These are phyloP conservation scores for Cladosporium sp. DNA, from an alignment of 2,329 filamentous ascomycete genomes.

Conservation along the genomic window DNA sequence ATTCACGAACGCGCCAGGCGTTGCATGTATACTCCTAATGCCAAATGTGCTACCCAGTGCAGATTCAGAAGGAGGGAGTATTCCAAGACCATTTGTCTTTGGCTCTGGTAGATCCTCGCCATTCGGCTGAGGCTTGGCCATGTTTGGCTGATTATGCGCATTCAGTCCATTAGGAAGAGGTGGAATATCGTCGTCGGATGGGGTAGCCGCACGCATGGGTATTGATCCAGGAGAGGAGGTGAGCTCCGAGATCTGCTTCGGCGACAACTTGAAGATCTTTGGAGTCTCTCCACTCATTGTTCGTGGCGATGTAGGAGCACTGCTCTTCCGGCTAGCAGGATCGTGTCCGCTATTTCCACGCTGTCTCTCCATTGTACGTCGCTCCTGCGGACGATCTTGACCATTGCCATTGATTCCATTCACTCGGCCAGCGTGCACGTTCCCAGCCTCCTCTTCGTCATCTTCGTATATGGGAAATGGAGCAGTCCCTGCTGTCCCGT, in stretches of 20 bases:
- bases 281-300: conserved; percentile 13
- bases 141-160: not conserved
- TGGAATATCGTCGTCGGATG: conserved; percentile 32
- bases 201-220: conserved; percentile 42
- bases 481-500: conserved; percentile 1
- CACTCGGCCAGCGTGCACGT: not conserved
- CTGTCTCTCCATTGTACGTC: not conserved
- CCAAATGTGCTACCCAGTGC: conserved; percentile 11
- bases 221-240: conserved; percentile 51
- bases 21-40: conserved; percentile 31
- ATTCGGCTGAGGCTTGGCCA: not conserved
- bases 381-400: not conserved
- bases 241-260: conserved; percentile 51
- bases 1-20: conserved; percentile 16
- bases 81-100: not conserved
- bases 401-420: not conserved
- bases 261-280: conserved; percentile 48
- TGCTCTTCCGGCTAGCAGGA: conserved; percentile 13
- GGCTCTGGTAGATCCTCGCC: not conserved
- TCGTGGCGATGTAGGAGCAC: conserved; percentile 10
- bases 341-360: not conserved
- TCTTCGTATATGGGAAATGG: conserved; percentile 14
- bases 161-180: conserved; percentile 7
- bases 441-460: not conserved
- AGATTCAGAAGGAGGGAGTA: not conserved